phyloP scores from a whole-genome alignment of 2,329 filamentous ascomycete genomes.

The Ophiocordyceps camponoti-rufipedis region DNA sequence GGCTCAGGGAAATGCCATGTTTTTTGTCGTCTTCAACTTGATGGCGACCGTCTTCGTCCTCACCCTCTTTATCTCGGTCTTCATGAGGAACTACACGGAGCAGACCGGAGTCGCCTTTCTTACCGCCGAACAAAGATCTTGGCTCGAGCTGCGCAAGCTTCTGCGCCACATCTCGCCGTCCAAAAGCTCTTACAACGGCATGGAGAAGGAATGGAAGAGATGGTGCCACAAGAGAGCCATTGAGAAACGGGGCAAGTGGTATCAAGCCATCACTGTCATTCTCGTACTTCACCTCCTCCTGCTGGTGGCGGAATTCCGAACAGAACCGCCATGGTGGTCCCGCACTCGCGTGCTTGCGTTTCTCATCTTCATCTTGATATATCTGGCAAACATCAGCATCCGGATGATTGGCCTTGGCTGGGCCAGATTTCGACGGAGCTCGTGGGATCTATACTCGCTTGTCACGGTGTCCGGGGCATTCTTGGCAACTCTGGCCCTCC shows the following conservation, averaged over 20 bases:
- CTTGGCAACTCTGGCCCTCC: slow-evolving; percentile 56
- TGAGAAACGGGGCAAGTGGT: slow-evolving; percentile 87
- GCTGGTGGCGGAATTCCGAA: slow-evolving; percentile 71
- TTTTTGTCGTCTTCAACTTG: slow-evolving; percentile 93
- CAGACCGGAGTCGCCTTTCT: slow-evolving; percentile 94
- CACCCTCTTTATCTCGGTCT: slow-evolving; percentile 94
- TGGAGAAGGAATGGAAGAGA: slow-evolving; percentile 61
- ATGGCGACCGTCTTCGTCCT: slow-evolving; percentile 91
- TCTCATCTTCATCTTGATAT: slow-evolving; percentile 63
- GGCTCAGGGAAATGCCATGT: slow-evolving; percentile 72
- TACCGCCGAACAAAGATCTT: slow-evolving; percentile 88
- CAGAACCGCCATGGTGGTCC: slow-evolving; percentile 56
- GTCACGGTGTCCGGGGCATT: slow-evolving; percentile 66
- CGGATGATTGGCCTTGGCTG: slow-evolving; percentile 80
- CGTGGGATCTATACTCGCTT: slow-evolving; percentile 87
- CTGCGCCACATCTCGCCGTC: slow-evolving; percentile 86
- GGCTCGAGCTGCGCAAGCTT: slow-evolving; percentile 86
- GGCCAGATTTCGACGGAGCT: slow-evolving; percentile 78
- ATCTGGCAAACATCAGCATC: slow-evolving; percentile 65
- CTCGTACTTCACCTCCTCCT: slow-evolving; percentile 70
- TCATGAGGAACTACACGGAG: slow-evolving; percentile 99
- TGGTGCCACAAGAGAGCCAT: slow-evolving; percentile 94
- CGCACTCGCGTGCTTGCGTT: slow-evolving; percentile 57
- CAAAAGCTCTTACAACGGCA: slow-evolving; percentile 70
- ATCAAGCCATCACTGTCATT: slow-evolving; percentile 59